Percentiles rank a stretch among this genome's conserved stretches.
These are phyloP conservation scores for Gnomoniopsis smithogilvyi DNA, from an alignment of 2,329 filamentous ascomycete genomes.

Conservation along the genomic window DNA sequence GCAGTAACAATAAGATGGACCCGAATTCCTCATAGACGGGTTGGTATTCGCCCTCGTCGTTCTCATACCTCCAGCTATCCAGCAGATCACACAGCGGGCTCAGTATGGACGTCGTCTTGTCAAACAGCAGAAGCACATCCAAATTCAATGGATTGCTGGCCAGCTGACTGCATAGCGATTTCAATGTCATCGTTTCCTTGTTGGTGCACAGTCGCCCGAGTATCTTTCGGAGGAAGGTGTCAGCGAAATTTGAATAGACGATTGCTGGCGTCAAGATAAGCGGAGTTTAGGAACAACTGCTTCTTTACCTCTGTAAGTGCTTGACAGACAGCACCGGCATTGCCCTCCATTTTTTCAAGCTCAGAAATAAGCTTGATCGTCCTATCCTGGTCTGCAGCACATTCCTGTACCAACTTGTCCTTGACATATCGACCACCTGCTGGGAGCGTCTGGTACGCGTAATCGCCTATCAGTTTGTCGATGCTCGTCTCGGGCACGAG, in stretches of 20 bases:
- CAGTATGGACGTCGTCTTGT: constrained; percentile 66
- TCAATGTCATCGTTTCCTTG: constrained; percentile 78
- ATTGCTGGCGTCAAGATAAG: background rate
- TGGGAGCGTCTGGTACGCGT: constrained; percentile 75
- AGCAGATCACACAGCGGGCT: constrained; percentile 72
- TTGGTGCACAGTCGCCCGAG: constrained; percentile 66
- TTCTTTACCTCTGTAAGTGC: constrained; percentile 74
- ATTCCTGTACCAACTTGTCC: constrained; percentile 75
- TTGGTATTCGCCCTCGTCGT: constrained; percentile 80
- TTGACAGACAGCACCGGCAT: constrained; percentile 79
- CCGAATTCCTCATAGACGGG: constrained; percentile 86
- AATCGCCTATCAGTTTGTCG: constrained; percentile 76
- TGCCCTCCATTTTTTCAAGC: constrained; percentile 86
- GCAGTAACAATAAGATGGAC: constrained; percentile 67
- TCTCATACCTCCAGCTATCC: constrained; percentile 77
- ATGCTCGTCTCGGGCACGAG: constrained; percentile 78
- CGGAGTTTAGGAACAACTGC: too few relatives aligned
- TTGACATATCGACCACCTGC: constrained; percentile 72
- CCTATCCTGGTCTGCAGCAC: constrained; percentile 70
- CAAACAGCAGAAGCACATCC: constrained; percentile 74
- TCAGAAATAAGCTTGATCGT: constrained; percentile 76
- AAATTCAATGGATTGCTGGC: constrained; percentile 68
- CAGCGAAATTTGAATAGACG: background rate
- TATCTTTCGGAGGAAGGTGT: constrained; percentile 41
- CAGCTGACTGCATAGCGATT: constrained; percentile 69